Evolutionary conservation across 768 basidiomycete species (phyloP).

Genomic region (Calocybe indica): DNA sequence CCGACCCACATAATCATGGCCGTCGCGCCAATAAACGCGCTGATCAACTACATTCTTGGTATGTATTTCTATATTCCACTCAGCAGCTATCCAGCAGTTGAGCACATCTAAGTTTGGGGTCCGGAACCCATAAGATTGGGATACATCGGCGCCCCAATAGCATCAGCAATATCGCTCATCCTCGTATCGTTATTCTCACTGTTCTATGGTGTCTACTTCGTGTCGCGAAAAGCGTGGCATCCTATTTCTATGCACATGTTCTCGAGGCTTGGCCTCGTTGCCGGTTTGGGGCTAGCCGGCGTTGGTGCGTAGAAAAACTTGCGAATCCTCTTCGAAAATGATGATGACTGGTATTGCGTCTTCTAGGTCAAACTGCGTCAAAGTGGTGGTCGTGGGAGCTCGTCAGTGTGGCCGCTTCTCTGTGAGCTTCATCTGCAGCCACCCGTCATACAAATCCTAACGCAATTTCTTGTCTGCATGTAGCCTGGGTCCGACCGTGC

Average conservation of each 20-base stretch:
- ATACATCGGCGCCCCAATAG: constrained; percentile 88
- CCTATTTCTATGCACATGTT: constrained; percentile 46
- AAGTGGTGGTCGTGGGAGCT: constrained; percentile 99
- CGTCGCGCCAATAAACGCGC: constrained; percentile 78
- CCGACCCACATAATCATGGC: constrained; percentile 79
- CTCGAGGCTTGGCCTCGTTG: constrained; percentile 54
- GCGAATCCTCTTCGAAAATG: no score
- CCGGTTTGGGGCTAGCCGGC: constrained; percentile 74
- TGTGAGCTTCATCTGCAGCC: constrained; percentile 20
- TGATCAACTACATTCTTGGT: constrained; percentile 83
- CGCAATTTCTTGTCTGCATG: no score
- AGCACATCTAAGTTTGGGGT: constrained; percentile 72
- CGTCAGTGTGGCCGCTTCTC: constrained; percentile 46
- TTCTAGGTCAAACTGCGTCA: constrained; percentile 58
- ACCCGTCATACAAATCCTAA: no score
- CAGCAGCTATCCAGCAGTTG: no score
- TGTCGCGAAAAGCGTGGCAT: constrained; percentile 58
- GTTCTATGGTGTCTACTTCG: constrained; percentile 70
- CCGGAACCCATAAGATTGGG: constrained; percentile 72
- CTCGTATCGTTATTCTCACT: constrained; percentile 45
- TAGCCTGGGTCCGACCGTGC: constrained; percentile 66
- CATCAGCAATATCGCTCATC: constrained; percentile 71
- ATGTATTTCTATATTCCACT: constrained; percentile 25
- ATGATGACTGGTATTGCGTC: no score
- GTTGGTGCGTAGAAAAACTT: constrained; percentile 25